These are phyloP conservation scores for Trichosporon sp. DNA, from an alignment of 1,284 basidiomycete species.

Conservation along the genomic window DNA sequence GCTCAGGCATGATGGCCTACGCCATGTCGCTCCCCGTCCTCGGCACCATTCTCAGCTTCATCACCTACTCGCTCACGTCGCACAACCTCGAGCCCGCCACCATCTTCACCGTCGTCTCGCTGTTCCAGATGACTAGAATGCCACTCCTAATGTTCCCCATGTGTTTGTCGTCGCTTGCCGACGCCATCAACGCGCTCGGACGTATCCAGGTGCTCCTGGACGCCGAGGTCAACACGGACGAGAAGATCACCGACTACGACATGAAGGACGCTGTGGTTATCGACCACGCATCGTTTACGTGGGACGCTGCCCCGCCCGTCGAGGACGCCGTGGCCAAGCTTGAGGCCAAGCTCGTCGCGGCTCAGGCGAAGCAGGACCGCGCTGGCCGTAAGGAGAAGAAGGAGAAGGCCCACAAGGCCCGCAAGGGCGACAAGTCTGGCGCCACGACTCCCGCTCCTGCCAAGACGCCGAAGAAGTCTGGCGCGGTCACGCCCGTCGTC, in stretches of 20 bases:
- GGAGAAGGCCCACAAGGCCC: constrained; percentile 18
- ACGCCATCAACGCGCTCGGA: constrained; percentile 72
- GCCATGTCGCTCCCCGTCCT: constrained; percentile 67
- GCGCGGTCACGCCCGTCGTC: constrained; percentile 31
- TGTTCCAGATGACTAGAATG: constrained; percentile 66
- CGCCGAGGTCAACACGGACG: constrained; percentile 70
- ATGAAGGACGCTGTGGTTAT: constrained; percentile 68
- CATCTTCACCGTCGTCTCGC: constrained; percentile 78
- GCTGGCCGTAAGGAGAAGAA: constrained; percentile 5
- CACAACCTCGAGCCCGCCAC: constrained; percentile 64
- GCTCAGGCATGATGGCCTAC: constrained; percentile 58
- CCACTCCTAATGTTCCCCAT: constrained; percentile 64
- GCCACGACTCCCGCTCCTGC: constrained; percentile 21
- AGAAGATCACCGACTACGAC: constrained; percentile 58
- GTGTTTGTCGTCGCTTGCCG: constrained; percentile 73
- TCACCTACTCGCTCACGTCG: constrained; percentile 73
- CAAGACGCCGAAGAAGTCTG: constrained; percentile 47
- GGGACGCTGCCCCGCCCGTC: constrained; percentile 72
- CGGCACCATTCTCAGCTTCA: constrained; percentile 81
- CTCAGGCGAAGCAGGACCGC: constrained; percentile 31
- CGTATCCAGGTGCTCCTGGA: constrained; percentile 73
- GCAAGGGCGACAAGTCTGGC: constrained; percentile 19
- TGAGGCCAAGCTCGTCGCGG: constrained; percentile 46
- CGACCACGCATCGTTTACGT: constrained; percentile 72
- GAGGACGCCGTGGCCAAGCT: constrained; percentile 56